phyloP scores from a whole-genome alignment of 805 yeast species.

The Suhomyces emberorum region DNA sequence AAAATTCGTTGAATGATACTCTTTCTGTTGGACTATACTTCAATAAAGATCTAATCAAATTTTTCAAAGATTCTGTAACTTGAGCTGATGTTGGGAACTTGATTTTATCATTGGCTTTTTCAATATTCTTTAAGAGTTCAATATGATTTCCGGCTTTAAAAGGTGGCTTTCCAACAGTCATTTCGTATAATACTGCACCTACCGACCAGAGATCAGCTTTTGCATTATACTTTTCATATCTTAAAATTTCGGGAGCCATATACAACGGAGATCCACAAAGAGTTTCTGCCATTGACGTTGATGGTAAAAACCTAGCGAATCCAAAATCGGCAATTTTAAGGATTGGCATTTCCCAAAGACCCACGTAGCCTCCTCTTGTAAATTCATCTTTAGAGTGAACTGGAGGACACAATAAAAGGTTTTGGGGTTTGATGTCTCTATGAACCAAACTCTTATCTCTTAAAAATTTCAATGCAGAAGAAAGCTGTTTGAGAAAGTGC shows the following conservation, averaged over 20 bases:
- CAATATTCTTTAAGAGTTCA: constrained; percentile 82
- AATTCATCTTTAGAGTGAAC: constrained; percentile 60
- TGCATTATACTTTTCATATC: constrained; percentile 94
- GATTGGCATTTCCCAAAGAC: constrained; percentile 85
- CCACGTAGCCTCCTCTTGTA: constrained; percentile 57
- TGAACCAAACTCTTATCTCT: constrained; percentile 85
- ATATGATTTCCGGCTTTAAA: constrained; percentile 91
- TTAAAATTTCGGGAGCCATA: constrained; percentile 97
- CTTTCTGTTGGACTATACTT: constrained; percentile 85
- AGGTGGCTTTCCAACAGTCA: constrained; percentile 96
- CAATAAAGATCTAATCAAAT: constrained; percentile 70
- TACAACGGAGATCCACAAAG: constrained; percentile 96
- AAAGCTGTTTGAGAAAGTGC: constrained; percentile 83
- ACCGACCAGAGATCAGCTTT: constrained; percentile 98
- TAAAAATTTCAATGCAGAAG: constrained; percentile 79
- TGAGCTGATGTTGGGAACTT: constrained; percentile 68
- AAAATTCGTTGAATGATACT: constrained; percentile 85
- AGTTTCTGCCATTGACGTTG: constrained; percentile 93
- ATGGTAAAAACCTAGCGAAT: constrained; percentile 91
- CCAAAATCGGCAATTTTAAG: constrained; percentile 97
- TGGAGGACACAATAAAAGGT: constrained; percentile 80
- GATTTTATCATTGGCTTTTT: constrained; percentile 73
- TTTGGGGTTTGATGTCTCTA: constrained; percentile 94
- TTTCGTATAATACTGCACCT: constrained; percentile 93
- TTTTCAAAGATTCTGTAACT: constrained; percentile 61